Evolutionary conservation across 768 basidiomycete genomes (phyloP).

Genomic region (Guyanaporus albipodus): DNA sequence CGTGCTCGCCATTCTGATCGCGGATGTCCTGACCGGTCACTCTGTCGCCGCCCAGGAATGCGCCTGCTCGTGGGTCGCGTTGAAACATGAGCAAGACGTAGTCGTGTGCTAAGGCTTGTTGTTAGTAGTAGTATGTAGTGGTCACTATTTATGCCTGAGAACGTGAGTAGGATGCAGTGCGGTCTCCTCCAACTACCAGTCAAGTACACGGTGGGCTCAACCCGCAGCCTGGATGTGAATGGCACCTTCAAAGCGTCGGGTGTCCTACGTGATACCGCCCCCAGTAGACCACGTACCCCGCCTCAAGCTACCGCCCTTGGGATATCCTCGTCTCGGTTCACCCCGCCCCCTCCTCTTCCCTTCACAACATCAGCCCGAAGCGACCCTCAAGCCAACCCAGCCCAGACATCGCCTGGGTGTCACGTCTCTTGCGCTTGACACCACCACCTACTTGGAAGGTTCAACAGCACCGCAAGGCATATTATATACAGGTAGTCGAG

Average conservation of each 20-base stretch:
- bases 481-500: slow-evolving; percentile 84
- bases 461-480: slow-evolving; percentile 75
- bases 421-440: slow-evolving; percentile 82
- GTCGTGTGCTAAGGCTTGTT: slow-evolving; percentile 23
- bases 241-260: slow-evolving; percentile 56
- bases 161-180: slow-evolving; percentile 7
- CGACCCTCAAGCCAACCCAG: slow-evolving; percentile 34
- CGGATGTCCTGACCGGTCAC: slow-evolving; percentile 94
- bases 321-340: slow-evolving; percentile 58
- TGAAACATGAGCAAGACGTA: slow-evolving; percentile 58
- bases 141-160: too few species aligned
- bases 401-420: slow-evolving; percentile 88
- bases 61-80: slow-evolving; percentile 88
- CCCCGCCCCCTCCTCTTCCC: slow-evolving; percentile 64
- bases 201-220: not conserved
- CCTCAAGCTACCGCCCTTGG: slow-evolving; percentile 68
- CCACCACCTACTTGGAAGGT: slow-evolving; percentile 71
- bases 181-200: not conserved
- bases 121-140: not conserved
- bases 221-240: slow-evolving; percentile 26
- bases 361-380: slow-evolving; percentile 25
- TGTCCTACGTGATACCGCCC: slow-evolving; percentile 86
- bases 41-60: slow-evolving; percentile 91
- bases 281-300: slow-evolving; percentile 58
- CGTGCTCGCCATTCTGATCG: slow-evolving; percentile 82